Percentiles rank a stretch among this genome's conserved stretches.
Evolutionary conservation across 768 basidiomycete species (phyloP).

Genomic region (Termitomyces sp.): DNA sequence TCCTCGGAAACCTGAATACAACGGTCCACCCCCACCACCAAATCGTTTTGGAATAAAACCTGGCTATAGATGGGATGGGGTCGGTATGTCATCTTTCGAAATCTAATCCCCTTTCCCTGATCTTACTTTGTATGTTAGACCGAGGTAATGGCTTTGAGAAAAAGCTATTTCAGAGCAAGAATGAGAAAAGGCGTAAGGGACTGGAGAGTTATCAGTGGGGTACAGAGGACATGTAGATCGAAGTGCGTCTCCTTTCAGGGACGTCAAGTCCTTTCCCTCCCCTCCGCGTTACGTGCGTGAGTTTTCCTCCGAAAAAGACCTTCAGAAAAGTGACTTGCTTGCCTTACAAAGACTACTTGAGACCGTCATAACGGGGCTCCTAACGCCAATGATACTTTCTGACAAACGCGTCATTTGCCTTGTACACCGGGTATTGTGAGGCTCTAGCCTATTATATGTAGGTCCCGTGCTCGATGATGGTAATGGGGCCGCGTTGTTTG

Average conservation of each 20-base stretch:
- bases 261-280: not conserved
- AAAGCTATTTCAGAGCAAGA: constrained; percentile 82
- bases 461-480: not conserved
- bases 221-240: constrained; percentile 83
- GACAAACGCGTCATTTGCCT: not conserved
- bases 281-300: constrained; percentile 7
- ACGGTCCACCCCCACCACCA: constrained; percentile 84
- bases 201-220: constrained; percentile 82
- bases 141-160: constrained; percentile 93
- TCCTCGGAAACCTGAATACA: constrained; percentile 80
- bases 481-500: too few relatives aligned
- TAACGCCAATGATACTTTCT: not conserved
- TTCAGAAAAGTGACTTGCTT: too few relatives aligned
- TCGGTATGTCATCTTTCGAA: constrained; percentile 53
- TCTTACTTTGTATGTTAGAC: constrained; percentile 41
- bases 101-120: not conserved
- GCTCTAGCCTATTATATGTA: not conserved
- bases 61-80: constrained; percentile 98
- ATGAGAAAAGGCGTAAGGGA: constrained; percentile 66
- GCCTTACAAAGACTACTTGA: not conserved
- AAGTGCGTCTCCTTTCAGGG: not conserved
- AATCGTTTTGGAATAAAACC: constrained; percentile 96
- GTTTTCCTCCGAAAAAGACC: not conserved
- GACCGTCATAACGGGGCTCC: not conserved
- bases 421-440: not conserved